Conservation (phyloP, 2,329 filamentous ascomycete species). For the Hypoxylon sp. region DNA sequence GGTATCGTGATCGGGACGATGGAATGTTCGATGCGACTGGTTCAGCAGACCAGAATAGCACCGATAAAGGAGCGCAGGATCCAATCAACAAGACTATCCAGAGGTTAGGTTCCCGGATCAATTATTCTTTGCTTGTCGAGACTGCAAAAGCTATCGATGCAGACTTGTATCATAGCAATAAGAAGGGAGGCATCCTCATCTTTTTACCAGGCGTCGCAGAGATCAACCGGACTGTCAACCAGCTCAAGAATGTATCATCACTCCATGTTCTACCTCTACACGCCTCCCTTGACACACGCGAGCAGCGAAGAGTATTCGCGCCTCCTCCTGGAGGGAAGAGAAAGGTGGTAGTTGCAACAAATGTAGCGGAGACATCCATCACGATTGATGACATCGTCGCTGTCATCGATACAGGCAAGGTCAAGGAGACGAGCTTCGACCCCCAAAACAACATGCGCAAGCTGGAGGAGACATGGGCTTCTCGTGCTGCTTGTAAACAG, state of each 20-base stretch:
- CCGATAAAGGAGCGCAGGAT: conserved; percentile 62
- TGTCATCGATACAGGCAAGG: conserved; percentile 93
- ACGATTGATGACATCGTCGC: conserved; percentile 98
- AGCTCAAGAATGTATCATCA: conserved; percentile 72
- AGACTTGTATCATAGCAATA: conserved; percentile 74
- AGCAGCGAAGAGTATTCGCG: conserved; percentile 90
- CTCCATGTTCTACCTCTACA: conserved; percentile 90
- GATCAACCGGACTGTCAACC: conserved; percentile 84
- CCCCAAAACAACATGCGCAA: conserved; percentile 93
- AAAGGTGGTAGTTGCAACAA: conserved; percentile 95
- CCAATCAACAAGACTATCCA: conserved; percentile 79
- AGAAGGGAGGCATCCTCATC: conserved; percentile 91
- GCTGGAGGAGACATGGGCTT: conserved; percentile 95
- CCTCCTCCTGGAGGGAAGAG: conserved; percentile 82
- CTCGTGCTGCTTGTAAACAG: conserved; percentile 93
- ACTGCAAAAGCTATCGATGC: conserved; percentile 86
- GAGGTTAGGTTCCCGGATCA: conserved; percentile 85
- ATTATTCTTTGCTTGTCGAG: conserved; percentile 87
- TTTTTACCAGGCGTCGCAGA: conserved; percentile 94
- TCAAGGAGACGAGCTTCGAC: conserved; percentile 97
- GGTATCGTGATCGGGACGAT: conserved; percentile 51
- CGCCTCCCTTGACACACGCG: conserved; percentile 88
- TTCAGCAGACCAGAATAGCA: conserved; percentile 49
- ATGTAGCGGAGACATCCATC: conserved; percentile 98
- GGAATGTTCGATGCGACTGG: conserved; percentile 58